Conservation (phyloP, 306 rosid genomes). For the Prunus persica region DNA sequence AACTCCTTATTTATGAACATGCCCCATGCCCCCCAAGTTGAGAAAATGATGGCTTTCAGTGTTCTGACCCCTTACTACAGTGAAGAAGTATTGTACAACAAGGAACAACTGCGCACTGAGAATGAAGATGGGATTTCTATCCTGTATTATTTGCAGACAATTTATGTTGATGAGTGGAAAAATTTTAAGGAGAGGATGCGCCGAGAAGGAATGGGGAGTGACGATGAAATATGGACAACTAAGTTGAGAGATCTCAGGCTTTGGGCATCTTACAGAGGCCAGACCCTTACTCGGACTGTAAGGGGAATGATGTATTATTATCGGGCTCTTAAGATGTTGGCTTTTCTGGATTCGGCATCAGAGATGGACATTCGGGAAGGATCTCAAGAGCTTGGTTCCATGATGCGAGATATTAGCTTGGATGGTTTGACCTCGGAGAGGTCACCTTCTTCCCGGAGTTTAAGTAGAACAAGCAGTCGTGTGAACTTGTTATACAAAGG, state of each 20-base stretch:
- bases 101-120: conserved; percentile 79
- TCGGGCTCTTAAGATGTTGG: conserved; percentile 91
- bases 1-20: conserved; percentile 94
- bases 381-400: conserved; percentile 69
- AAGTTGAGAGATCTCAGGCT: conserved; percentile 85
- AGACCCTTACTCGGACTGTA: conserved; percentile 85
- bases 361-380: conserved; percentile 95
- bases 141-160: conserved; percentile 81
- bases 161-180: conserved; percentile 90
- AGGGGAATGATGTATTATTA: conserved; percentile 98
- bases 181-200: conserved; percentile 91
- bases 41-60: conserved; percentile 98
- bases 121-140: conserved; percentile 92
- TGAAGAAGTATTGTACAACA: conserved; percentile 77
- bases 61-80: conserved; percentile 89
- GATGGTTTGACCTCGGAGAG: conserved; percentile 42
- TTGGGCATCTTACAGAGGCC: conserved; percentile 97
- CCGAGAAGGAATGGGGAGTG: conserved; percentile 73
- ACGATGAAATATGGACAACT: conserved; percentile 72
- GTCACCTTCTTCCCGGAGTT: conserved; percentile 46
- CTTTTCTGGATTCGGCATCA: conserved; percentile 91
- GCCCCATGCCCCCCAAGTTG: conserved; percentile 97
- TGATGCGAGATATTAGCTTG: conserved; percentile 48
- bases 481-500: conserved; percentile 72
- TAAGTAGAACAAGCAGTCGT: conserved; percentile 67